phyloP scores from a whole-genome alignment of 352 stramenopile genomes.

The Aphanomyces invadans region DNA sequence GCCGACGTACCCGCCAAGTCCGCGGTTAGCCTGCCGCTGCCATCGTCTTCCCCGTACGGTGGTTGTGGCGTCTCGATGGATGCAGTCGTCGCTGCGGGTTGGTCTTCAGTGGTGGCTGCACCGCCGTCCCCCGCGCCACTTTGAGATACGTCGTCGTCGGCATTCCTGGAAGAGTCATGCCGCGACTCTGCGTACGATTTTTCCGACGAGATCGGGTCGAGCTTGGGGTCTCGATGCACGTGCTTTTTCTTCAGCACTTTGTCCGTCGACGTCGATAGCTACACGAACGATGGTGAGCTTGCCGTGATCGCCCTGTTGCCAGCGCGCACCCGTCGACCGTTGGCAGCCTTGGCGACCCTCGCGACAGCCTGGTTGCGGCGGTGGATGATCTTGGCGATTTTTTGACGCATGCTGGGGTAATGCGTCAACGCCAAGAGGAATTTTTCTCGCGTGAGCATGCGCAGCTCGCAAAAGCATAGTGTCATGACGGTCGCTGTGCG shows the following conservation, averaged over 20 bases:
- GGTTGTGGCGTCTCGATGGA: neutral
- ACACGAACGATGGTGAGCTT: slow-evolving; percentile 29
- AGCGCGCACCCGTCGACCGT: slow-evolving; percentile 2
- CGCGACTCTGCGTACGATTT: neutral
- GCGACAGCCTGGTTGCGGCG: slow-evolving; percentile 35
- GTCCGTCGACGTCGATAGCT: slow-evolving; percentile 32
- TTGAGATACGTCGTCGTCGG: neutral
- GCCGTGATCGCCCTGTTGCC: neutral
- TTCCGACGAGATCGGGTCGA: neutral
- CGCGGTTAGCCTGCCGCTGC: neutral
- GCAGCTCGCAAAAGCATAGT: slow-evolving; percentile 71
- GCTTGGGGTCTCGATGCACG: neutral
- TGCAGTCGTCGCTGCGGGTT: neutral
- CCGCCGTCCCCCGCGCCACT: neutral
- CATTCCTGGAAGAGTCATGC: neutral
- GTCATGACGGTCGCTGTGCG: slow-evolving; percentile 63
- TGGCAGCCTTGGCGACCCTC: slow-evolving; percentile 1
- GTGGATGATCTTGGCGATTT: slow-evolving; percentile 70
- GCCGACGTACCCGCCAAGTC: neutral
- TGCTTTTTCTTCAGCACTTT: slow-evolving; percentile 39
- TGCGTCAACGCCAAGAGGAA: slow-evolving; percentile 67
- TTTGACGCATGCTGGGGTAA: slow-evolving; percentile 67
- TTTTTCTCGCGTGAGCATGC: slow-evolving; percentile 70
- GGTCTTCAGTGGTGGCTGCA: neutral
- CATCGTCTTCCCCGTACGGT: neutral